Evolutionary conservation across 2,329 filamentous ascomycete species (phyloP).

Genomic region (Graphilbum sp.): DNA sequence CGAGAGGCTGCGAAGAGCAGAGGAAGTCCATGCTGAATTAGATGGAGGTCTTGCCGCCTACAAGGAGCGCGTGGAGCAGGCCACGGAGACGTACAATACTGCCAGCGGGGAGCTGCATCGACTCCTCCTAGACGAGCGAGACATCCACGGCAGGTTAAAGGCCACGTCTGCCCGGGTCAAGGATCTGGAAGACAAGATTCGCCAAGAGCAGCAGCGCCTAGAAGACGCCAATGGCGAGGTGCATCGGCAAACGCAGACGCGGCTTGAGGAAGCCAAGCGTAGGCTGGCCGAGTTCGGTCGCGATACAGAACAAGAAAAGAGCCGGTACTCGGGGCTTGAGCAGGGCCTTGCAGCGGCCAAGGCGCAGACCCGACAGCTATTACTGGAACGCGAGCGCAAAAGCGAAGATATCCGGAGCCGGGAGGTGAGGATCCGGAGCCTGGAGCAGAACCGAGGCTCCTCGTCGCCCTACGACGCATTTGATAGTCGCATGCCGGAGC

Average conservation of each 20-base stretch:
- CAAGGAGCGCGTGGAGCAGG: conserved; percentile 27
- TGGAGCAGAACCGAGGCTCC: conserved; percentile 41
- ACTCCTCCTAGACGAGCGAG: conserved; percentile 46
- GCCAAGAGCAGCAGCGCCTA: conserved; percentile 43
- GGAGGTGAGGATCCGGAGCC: conserved; percentile 29
- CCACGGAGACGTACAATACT: conserved; percentile 32
- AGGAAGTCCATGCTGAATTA: conserved; percentile 23
- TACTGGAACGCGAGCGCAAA: conserved; percentile 21
- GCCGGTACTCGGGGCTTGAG: conserved; percentile 16
- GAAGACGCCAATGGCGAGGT: conserved; percentile 49
- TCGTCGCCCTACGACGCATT: conserved; percentile 37
- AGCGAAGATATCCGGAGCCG: conserved; percentile 35
- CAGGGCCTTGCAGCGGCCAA: conserved; percentile 17
- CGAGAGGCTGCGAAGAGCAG: conserved; percentile 23
- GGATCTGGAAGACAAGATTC: conserved; percentile 29
- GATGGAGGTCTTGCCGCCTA: conserved; percentile 29
- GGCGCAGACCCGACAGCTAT: conserved; percentile 8
- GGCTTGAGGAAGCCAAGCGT: conserved; percentile 39
- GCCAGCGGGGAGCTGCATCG: conserved; percentile 11
- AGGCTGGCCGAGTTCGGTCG: conserved; percentile 25
- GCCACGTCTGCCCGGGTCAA: conserved; percentile 30
- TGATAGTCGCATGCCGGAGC: conserved; percentile 39
- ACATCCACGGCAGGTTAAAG: conserved; percentile 43
- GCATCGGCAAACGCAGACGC: conserved; percentile 40
- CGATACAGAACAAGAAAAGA: conserved; percentile 15